These are phyloP conservation scores for Agrocybe chaxingu DNA, from an alignment of 768 basidiomycete species.

Conservation along the genomic window DNA sequence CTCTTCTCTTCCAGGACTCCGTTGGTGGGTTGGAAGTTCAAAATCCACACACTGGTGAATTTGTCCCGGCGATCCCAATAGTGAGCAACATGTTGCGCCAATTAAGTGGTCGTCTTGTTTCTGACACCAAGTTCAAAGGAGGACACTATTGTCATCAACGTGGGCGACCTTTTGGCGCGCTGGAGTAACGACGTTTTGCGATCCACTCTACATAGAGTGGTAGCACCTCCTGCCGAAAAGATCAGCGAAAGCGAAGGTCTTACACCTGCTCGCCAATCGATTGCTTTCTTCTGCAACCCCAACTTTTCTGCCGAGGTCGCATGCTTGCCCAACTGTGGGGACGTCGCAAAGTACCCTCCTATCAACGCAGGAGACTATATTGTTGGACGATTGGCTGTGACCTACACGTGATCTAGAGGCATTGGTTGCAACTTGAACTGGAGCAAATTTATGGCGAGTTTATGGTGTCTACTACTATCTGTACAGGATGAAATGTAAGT, in stretches of 20 bases:
- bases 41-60: slow-evolving; percentile 72
- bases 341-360: slow-evolving; percentile 59
- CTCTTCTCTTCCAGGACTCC: slow-evolving; percentile 76
- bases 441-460: background rate
- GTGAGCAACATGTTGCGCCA: slow-evolving; percentile 36
- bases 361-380: slow-evolving; percentile 77
- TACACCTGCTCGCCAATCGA: slow-evolving; percentile 69
- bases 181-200: slow-evolving; percentile 83
- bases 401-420: slow-evolving; percentile 39
- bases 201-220: slow-evolving; percentile 82
- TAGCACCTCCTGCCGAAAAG: slow-evolving; percentile 58
- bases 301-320: slow-evolving; percentile 65
- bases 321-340: slow-evolving; percentile 68
- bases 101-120: too few species aligned
- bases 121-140: slow-evolving; percentile 38
- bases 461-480: background rate
- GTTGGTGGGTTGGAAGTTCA: slow-evolving; percentile 83
- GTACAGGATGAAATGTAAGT: too few species aligned
- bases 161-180: slow-evolving; percentile 75
- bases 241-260: slow-evolving; percentile 47
- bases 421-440: background rate
- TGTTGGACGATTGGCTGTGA: slow-evolving; percentile 61
- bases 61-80: slow-evolving; percentile 71
- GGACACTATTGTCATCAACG: slow-evolving; percentile 79
- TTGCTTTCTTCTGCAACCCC: slow-evolving; percentile 88